Base-by-base conservation (phyloP, 2,329 filamentous ascomycete species). In the Macroventuria anomochaeta region DNA sequence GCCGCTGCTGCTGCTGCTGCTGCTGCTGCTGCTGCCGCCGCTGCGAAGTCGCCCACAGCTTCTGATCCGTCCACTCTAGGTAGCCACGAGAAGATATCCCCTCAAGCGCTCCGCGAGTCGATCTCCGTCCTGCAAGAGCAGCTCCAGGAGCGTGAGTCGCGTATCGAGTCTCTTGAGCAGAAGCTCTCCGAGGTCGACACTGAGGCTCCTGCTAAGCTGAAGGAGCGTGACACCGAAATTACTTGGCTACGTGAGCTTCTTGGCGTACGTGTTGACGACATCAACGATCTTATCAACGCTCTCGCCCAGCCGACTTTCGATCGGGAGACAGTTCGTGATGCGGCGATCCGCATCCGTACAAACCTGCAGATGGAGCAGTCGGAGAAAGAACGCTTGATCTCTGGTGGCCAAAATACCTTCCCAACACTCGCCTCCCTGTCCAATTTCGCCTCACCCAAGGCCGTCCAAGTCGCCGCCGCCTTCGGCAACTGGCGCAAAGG, bases 351-450 rank as follows among this genome's bases (percentile, higher is more conserved):
- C 46, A 87, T 99, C 56, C 91, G 91, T 72, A 91, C 95, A 12
- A 97, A 96, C 68, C 81, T 99, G 29, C 91, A 97, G 72, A 99
- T 99, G 95, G 93, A 99, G 75, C 90, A 96, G 71, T 91, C 96
- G 72, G 93, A 97, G 76, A 90, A 91, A 44, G 93, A 97, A 74
- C 85, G 95, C 55, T 88, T 91, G 0, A 84, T 90, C 76, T 87
- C 88, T 12, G 88, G 86, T 56, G 76, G 81, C 17, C 68, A 68
- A 37, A 74, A 79, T 55, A 85, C 81, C 47, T 80, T 95, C 63
- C 89, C 90, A 4, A 90, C 89, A 33, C 84, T 96, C 34, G 88
- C 91, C 1, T 88, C 88, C 39, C 85, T 90, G 26, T 87, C 93
- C 39, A 86, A 85, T 61, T 86, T 93, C 59, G 88, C 90, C 10